phyloP scores from a whole-genome alignment of 495 filamentous ascomycete genomes.

The Trichocladium antarcticum region DNA sequence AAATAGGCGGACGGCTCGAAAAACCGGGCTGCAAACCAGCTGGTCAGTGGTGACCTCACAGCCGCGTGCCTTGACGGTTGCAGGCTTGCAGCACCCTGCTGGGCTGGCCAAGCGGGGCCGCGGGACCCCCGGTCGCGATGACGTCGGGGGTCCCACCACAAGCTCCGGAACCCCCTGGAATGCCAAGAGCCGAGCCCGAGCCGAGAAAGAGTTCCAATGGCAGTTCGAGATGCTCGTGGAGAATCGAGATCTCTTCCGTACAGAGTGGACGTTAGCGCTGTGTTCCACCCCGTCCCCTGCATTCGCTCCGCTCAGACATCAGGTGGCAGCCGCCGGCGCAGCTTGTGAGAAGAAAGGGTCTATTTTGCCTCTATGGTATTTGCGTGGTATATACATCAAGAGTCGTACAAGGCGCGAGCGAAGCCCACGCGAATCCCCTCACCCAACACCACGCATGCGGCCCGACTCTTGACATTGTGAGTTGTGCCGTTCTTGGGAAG shows the following conservation, averaged over 20 bases:
- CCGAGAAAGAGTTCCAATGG: background rate
- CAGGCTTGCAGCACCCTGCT: constrained; percentile 1
- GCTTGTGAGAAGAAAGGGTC: constrained; percentile 1
- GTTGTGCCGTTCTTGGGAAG: no score
- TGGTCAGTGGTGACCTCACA: constrained; percentile 11
- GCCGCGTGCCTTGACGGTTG: constrained; percentile 1
- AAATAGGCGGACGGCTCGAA: constrained; percentile 9
- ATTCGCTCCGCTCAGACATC: no score
- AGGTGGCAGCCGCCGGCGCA: no score
- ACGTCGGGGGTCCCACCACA: constrained; percentile 24
- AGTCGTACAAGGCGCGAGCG: constrained; percentile 10
- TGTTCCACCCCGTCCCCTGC: no score
- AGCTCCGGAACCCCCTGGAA: constrained; percentile 8
- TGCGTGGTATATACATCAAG: constrained; percentile 14
- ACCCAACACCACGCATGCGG: background rate
- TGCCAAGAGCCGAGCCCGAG: background rate
- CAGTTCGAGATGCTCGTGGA: no score
- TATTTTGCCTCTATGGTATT: constrained; percentile 6
- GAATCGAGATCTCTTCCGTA: no score
- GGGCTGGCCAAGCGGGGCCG: background rate
- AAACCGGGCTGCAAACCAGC: constrained; percentile 12
- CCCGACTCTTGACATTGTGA: no score
- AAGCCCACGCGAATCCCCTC: background rate
- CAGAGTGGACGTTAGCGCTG: no score
- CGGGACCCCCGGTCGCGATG: constrained; percentile 10